phyloP scores from a whole-genome alignment of 2,329 filamentous ascomycete genomes.

The Lachnellula arida region DNA sequence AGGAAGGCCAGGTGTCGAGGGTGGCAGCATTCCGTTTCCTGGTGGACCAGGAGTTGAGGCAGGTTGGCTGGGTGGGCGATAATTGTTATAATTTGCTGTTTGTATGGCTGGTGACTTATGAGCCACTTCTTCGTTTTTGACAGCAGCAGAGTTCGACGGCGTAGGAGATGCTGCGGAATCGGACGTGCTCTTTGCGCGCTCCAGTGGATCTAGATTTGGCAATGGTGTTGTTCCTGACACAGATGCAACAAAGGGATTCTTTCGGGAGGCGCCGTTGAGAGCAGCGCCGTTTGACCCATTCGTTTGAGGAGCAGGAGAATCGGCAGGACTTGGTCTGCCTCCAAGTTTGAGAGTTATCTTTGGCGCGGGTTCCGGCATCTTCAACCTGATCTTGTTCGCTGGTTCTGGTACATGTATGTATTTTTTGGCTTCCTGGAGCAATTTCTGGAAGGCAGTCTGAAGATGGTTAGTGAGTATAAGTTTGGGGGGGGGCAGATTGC shows the following conservation, averaged over 20 bases:
- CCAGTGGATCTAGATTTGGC: slow-evolving; percentile 27
- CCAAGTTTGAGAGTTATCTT: slow-evolving; percentile 71
- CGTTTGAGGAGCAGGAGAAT: slow-evolving; percentile 45
- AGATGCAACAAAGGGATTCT: slow-evolving; percentile 28
- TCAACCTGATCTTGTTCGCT: slow-evolving; percentile 76
- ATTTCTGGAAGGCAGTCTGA: slow-evolving; percentile 63
- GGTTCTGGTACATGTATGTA: slow-evolving; percentile 63
- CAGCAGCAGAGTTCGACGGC: slow-evolving; percentile 27
- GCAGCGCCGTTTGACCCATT: slow-evolving; percentile 36
- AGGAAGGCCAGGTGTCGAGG: slow-evolving; percentile 26
- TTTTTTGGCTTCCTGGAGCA: slow-evolving; percentile 67
- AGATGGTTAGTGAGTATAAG: slow-evolving; percentile 15
- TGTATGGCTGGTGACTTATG: slow-evolving; percentile 29
- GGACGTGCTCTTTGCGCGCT: slow-evolving; percentile 29
- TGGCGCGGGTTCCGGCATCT: slow-evolving; percentile 52
- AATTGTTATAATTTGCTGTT: slow-evolving; percentile 17
- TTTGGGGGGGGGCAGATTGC: slow-evolving; percentile 11
- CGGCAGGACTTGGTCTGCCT: slow-evolving; percentile 46
- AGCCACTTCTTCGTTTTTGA: slow-evolving; percentile 36
- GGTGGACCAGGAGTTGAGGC: slow-evolving; percentile 23
- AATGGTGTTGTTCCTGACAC: slow-evolving; percentile 19
- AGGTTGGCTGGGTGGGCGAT: slow-evolving; percentile 38
- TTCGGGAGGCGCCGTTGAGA: slow-evolving; percentile 24
- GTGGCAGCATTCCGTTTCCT: slow-evolving; percentile 28
- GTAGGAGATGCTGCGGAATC: slow-evolving; percentile 30